These are phyloP conservation scores for Cladophialophora carrionii DNA, from an alignment of 2,329 filamentous ascomycete species.

Conservation along the genomic window DNA sequence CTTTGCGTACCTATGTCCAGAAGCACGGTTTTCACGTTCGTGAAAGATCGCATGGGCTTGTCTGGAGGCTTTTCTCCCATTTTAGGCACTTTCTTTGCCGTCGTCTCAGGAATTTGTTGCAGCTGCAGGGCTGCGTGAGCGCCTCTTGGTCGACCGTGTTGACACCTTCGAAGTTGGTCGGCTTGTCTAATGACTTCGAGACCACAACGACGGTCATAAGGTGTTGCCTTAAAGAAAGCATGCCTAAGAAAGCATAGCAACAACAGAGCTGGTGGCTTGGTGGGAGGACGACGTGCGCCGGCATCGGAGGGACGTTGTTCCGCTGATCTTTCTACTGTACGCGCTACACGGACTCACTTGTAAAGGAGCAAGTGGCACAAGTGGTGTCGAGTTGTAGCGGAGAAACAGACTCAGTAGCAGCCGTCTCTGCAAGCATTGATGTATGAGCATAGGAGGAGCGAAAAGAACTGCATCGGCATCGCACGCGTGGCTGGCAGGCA, in stretches of 20 bases:
- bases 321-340: not conserved
- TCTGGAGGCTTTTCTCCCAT: not conserved
- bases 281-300: not conserved
- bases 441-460: too few species aligned
- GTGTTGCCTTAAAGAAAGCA: not conserved
- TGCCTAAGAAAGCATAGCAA: not conserved
- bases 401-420: too few species aligned
- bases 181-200: not conserved
- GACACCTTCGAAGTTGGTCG: slow-evolving; percentile 15
- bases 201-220: not conserved
- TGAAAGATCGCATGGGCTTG: slow-evolving; percentile 4
- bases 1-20: slow-evolving; percentile 27
- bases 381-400: too few species aligned
- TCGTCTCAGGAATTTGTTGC: not conserved
- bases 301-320: not conserved
- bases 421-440: not conserved
- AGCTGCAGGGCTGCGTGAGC: slow-evolving; percentile 21
- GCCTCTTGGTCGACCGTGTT: slow-evolving; percentile 24
- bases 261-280: not conserved
- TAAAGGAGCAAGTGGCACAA: too few species aligned
- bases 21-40: slow-evolving; percentile 16
- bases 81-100: slow-evolving; percentile 11
- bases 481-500: not conserved
- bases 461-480: not conserved
- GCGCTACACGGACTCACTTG: too few species aligned